Percentiles rank a stretch among this genome's conserved stretches.
Conservation (phyloP, 805 yeast species). For the Teunomyces pallodes region DNA sequence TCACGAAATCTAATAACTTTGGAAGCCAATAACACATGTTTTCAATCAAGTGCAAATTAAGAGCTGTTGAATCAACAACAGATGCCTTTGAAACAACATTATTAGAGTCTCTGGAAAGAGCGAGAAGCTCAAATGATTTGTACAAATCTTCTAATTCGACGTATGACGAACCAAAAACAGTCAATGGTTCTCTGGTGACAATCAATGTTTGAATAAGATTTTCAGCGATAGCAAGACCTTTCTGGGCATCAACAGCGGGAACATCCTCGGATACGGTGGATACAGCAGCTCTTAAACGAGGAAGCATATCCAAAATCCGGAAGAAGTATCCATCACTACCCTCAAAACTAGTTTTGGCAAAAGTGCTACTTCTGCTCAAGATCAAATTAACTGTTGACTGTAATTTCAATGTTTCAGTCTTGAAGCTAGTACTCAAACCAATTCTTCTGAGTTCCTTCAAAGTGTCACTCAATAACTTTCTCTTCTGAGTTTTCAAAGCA, state of each 20-base stretch:
- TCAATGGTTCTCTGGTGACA: slow-evolving; percentile 49
- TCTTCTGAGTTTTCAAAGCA: slow-evolving; percentile 76
- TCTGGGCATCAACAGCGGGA: slow-evolving; percentile 69
- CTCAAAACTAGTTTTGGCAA: slow-evolving; percentile 35
- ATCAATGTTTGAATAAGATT: slow-evolving; percentile 61
- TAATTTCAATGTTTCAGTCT: slow-evolving; percentile 60
- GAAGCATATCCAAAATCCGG: slow-evolving; percentile 74
- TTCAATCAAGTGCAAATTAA: slow-evolving; percentile 15
- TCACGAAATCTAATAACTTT: slow-evolving; percentile 33
- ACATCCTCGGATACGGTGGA: slow-evolving; percentile 65
- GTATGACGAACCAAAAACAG: slow-evolving; percentile 21
- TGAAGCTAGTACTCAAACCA: slow-evolving; percentile 69
- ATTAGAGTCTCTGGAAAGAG: slow-evolving; percentile 10
- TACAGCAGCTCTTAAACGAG: slow-evolving; percentile 69
- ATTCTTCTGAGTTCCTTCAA: slow-evolving; percentile 69
- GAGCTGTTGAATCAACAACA: slow-evolving; percentile 14
- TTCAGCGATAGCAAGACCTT: slow-evolving; percentile 75
- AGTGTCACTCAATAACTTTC: slow-evolving; percentile 72
- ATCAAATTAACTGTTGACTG: slow-evolving; percentile 65
- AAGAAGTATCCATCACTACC: slow-evolving; percentile 55
- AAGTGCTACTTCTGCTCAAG: slow-evolving; percentile 52
- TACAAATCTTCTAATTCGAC: slow-evolving; percentile 11
- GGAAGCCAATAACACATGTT: slow-evolving; percentile 32
- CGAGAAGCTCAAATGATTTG: slow-evolving; percentile 13
- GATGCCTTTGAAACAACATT: slow-evolving; percentile 15